Evolutionary conservation across 2,329 filamentous ascomycete genomes (phyloP), one percentile per base, ranked within the genome.

Genomic region (Colletotrichum siamense): DNA sequence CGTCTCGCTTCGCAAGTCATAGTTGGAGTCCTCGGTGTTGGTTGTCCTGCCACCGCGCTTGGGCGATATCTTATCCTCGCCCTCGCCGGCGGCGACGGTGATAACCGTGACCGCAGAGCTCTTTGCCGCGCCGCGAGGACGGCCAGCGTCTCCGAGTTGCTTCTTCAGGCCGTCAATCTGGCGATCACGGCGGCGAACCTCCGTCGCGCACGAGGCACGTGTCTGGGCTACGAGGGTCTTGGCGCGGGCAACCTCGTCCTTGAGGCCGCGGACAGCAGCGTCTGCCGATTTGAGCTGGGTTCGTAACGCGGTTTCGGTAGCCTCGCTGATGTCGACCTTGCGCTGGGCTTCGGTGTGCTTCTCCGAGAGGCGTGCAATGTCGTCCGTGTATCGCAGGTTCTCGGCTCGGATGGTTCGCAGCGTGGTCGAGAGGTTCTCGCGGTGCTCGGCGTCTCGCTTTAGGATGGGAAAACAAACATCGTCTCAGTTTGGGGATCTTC

Each of bases 131-230:
- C 92, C 91, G 81, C 90, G 89, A 79, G 90, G 92, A 78, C 92
- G 91, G 63, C 89, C 92, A 81, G 91, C 91, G 70, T 97, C 95
- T 5, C 92, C 90, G 77, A 99, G 89, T 82, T 98, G 95, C 79
- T 94, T 94, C 88, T 98, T 99, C 78, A 99, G 88, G 55, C 93
- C 93, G 78, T 98, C 95, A 78, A 99, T 94, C 84, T 98, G 95
- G 61, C 95, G 89, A 82, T 99, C 97, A 57, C 96, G 92, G 82
- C 98, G 96, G 77, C 96, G 93, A 62, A 98, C 92, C 82, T 99
- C 97, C 79, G 95, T 98, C 66, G 95, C 94, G 84, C 96, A 99
- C 78, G 96, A 93, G 8, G 94, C 92, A 77, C 96, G 93, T 4
- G 97, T 94, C 84, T 99, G 96, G 34, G 94, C 91, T 3, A 98